phyloP scores from a whole-genome alignment of 2,329 filamentous ascomycete species.

The Juglanconis oblonga region DNA sequence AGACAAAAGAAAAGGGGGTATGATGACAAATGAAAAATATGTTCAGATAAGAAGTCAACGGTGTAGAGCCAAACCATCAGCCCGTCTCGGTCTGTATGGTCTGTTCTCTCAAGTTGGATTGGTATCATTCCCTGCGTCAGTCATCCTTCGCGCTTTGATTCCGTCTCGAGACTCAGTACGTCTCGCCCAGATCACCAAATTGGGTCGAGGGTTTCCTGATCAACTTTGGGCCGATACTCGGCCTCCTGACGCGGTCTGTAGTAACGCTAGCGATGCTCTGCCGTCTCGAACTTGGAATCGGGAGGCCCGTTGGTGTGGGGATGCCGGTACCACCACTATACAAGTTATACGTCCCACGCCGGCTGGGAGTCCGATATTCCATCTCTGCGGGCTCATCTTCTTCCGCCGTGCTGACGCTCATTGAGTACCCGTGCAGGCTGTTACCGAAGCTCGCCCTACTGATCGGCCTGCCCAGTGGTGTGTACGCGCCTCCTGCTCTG shows the following conservation, averaged over 20 bases:
- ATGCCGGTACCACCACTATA: conserved; percentile 41
- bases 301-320: conserved; percentile 44
- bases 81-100: neutral
- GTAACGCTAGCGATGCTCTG: conserved; percentile 34
- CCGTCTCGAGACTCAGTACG: conserved; percentile 37
- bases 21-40: conserved; percentile 20
- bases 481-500: conserved; percentile 58
- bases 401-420: conserved; percentile 55
- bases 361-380: conserved; percentile 51
- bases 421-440: conserved; percentile 56
- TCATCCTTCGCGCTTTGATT: neutral
- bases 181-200: conserved; percentile 48
- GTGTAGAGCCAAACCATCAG: neutral
- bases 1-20: conserved; percentile 18
- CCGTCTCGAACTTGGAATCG: conserved; percentile 41
- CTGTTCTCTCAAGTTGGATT: neutral
- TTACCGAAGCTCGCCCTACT: conserved; percentile 66
- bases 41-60: conserved; percentile 7
- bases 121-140: neutral
- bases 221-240: conserved; percentile 8
- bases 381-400: conserved; percentile 33
- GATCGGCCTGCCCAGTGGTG: conserved; percentile 63
- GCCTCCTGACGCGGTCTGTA: conserved; percentile 5
- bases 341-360: conserved; percentile 51
- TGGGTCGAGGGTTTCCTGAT: conserved; percentile 9